Base-by-base conservation (phyloP, 1,284 basidiomycete species). In the Pascua sp. region DNA sequence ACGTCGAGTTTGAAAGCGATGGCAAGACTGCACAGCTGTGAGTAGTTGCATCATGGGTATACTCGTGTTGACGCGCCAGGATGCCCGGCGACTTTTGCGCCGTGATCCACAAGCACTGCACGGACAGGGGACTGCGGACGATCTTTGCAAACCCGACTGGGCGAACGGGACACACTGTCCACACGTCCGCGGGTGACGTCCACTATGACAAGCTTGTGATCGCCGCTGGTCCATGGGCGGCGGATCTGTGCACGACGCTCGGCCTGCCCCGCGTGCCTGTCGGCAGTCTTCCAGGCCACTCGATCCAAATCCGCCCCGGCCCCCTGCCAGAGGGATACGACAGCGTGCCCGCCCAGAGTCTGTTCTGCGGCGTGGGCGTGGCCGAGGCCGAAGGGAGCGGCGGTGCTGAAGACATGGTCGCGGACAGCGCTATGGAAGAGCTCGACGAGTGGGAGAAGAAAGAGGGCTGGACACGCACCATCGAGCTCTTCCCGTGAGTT, bases 401-500 rank as follows among this genome's bases (percentile, higher is more conserved):
- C 18, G 37, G 42, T 11, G 45, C 44, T 13, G 40, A 43, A 17
- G 4, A 40, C 10, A 44, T 48, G 15, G 49, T 37, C 5, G 41
- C 54, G 0, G 58, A 37, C 17, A 37, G 37, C 2, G 39, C 15
- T 13, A 37, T 47, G 4, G 50, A 52, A n/a, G 50, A 45, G 39
- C 39, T 43, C 1, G 44, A 42, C 13, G 32, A 32, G 8, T 51
- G 47, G 42, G 54, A 59, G 47, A 37, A 51, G 5, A 32, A 42
- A 40, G 18, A 43, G 16, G 58, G 58, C 9, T 59, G 58, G 58
- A 56, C 58, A 15, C 41, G 47, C 9, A 56, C 49, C 2, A 39
- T 60, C 10, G 59, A 60, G 55, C 54, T 57, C 45, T 60, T 57
- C 52, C 59, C 59, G 57, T 55, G 47, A 43, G 57, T 51, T 8